phyloP scores from a whole-genome alignment of 2,329 filamentous ascomycete genomes.

The Talaromyces sp. region DNA sequence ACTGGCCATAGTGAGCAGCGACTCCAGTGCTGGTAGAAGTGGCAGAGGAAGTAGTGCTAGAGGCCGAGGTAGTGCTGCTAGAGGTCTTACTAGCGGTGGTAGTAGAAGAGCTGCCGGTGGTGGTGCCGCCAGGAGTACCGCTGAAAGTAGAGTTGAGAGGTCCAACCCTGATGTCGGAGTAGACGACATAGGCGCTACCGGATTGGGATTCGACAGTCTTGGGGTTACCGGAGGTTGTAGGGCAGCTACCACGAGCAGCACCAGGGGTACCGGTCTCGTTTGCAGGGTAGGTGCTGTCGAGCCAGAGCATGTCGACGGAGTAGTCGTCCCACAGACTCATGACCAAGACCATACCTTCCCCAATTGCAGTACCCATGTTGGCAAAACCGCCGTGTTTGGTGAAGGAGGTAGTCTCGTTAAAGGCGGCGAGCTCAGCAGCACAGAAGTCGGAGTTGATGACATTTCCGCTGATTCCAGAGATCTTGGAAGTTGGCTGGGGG shows the following conservation, averaged over 20 bases:
- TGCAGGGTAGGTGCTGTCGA: constrained; percentile 64
- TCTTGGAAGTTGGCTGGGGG: constrained; percentile 50
- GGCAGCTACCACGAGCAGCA: constrained; percentile 54
- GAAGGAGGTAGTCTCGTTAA: constrained; percentile 56
- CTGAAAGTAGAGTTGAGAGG: constrained; percentile 54
- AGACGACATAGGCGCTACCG: constrained; percentile 53
- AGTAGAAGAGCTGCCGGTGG: not conserved
- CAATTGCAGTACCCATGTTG: constrained; percentile 55
- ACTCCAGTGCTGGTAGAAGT: not conserved
- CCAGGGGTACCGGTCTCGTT: constrained; percentile 45
- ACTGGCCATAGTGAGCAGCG: constrained; percentile 8
- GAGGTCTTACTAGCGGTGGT: not conserved
- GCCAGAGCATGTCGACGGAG: constrained; percentile 68
- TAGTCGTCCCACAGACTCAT: constrained; percentile 64
- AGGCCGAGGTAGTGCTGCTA: not conserved
- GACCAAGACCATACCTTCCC: constrained; percentile 61
- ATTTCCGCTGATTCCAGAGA: constrained; percentile 50
- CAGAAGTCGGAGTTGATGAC: constrained; percentile 59
- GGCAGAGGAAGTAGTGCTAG: not conserved
- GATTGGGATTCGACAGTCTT: not conserved
- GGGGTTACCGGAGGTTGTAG: constrained; percentile 52
- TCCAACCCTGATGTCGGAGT: constrained; percentile 60
- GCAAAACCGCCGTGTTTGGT: constrained; percentile 54
- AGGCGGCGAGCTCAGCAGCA: constrained; percentile 53
- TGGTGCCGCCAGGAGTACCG: not conserved